Evolutionary conservation across 2,329 filamentous ascomycete genomes (phyloP).

Genomic region (Exserohilum turcica): DNA sequence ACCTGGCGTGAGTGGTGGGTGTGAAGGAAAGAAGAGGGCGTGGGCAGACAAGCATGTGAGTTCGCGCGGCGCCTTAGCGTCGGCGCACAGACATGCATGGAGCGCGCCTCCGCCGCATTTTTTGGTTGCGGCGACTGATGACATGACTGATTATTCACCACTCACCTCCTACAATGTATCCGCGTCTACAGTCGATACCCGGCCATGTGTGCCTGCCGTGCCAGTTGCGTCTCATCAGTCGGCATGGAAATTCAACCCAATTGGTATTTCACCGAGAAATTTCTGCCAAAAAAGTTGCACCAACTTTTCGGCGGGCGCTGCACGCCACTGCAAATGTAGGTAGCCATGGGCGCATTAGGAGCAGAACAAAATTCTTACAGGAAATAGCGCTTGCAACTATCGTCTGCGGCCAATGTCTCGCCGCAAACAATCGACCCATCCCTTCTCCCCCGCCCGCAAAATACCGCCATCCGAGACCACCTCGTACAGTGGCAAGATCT

Average conservation of each 20-base stretch:
- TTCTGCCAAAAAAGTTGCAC: constrained; percentile 14
- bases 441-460: constrained; percentile 18
- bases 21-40: constrained; percentile 14
- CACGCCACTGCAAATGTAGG: constrained; percentile 31
- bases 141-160: constrained; percentile 6
- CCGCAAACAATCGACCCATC: constrained; percentile 17
- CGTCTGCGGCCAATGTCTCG: constrained; percentile 6
- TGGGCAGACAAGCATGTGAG: constrained; percentile 25
- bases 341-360: not conserved
- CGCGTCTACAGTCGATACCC: constrained; percentile 17
- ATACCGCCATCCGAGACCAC: constrained; percentile 34
- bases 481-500: constrained; percentile 52
- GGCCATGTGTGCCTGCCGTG: constrained; percentile 32
- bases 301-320: constrained; percentile 24
- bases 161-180: constrained; percentile 21
- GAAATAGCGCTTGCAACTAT: constrained; percentile 21
- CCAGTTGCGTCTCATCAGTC: constrained; percentile 27
- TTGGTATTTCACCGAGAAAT: constrained; percentile 5
- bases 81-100: constrained; percentile 17
- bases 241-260: constrained; percentile 6
- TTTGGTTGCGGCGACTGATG: constrained; percentile 17
- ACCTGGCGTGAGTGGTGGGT: constrained; percentile 22
- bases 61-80: constrained; percentile 20
- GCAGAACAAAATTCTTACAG: constrained; percentile 12
- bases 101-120: constrained; percentile 21